Percentiles rank a stretch among this genome's conserved stretches.
Conservation (phyloP, 495 filamentous ascomycete species). For the Corynascus novoguineensis region DNA sequence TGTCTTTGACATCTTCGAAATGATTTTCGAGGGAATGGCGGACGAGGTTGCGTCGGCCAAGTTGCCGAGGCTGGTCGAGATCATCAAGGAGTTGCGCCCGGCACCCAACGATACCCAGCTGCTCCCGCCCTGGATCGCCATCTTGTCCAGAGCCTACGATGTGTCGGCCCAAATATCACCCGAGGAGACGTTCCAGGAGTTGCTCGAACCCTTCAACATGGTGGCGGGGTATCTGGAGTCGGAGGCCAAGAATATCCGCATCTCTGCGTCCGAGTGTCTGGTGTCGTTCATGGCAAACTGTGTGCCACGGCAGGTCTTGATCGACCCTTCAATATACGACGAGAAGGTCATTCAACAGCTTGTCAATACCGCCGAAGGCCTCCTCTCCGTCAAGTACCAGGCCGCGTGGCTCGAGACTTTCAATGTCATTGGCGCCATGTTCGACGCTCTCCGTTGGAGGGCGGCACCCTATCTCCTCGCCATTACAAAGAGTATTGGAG, state of each 20-base stretch:
- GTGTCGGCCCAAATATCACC: conserved; percentile 80
- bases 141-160: conserved; percentile 88
- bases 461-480: conserved; percentile 68
- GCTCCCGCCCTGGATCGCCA: conserved; percentile 92
- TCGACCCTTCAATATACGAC: conserved; percentile 83
- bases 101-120: conserved; percentile 87
- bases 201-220: conserved; percentile 73
- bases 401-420: conserved; percentile 94
- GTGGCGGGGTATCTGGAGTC: conserved; percentile 77
- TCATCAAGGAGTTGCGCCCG: conserved; percentile 81
- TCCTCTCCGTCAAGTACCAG: conserved; percentile 87
- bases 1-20: conserved; percentile 94
- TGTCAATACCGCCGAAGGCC: conserved; percentile 56
- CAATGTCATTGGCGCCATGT: conserved; percentile 78
- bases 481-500: conserved; percentile 71
- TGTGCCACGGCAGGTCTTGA: conserved; percentile 68
- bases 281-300: conserved; percentile 88
- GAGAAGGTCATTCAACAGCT: conserved; percentile 78
- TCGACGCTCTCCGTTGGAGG: conserved; percentile 80
- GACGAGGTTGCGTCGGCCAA: conserved; percentile 82
- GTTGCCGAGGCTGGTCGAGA: conserved; percentile 77
- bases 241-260: conserved; percentile 80
- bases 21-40: conserved; percentile 86
- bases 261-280: conserved; percentile 90
- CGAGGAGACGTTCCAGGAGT: conserved; percentile 80